Evolutionary conservation across 2,329 filamentous ascomycete species (phyloP).

Genomic region (Trichophyton equinum): DNA sequence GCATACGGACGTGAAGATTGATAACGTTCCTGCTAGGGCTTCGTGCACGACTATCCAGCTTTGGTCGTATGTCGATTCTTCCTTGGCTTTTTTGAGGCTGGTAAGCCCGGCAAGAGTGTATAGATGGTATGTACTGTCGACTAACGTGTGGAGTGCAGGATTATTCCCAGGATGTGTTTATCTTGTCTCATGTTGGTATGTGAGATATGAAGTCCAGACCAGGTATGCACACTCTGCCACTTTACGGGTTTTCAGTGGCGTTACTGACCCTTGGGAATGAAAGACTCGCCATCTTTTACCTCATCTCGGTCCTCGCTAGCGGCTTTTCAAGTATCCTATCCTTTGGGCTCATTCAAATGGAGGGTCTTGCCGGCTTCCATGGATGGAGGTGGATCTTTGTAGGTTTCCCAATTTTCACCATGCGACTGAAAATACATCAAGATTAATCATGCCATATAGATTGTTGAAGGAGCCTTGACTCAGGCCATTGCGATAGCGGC

Average conservation of each 20-base stretch:
- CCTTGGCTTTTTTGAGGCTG: conserved; percentile 35
- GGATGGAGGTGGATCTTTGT: conserved; percentile 28
- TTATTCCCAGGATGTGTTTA: conserved; percentile 37
- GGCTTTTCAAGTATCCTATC: conserved; percentile 23
- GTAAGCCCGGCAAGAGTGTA: conserved; percentile 11
- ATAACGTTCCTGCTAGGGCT: conserved; percentile 1
- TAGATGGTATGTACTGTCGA: background rate
- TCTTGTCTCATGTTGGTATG: conserved; percentile 34
- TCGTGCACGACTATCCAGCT: conserved; percentile 22
- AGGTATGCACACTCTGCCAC: conserved; percentile 42
- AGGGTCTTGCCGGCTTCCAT: conserved; percentile 19
- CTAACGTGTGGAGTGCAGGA: conserved; percentile 12
- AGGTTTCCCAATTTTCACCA: background rate
- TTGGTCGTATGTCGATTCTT: conserved; percentile 32
- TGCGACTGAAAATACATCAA: background rate
- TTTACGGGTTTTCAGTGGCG: background rate
- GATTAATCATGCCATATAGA: conserved; percentile 14
- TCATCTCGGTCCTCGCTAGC: conserved; percentile 7
- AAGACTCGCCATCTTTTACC: conserved; percentile 10
- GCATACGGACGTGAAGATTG: background rate
- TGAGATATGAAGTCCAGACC: conserved; percentile 54
- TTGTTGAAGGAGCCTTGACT: conserved; percentile 39
- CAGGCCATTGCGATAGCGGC: conserved; percentile 38
- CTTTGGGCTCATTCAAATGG: conserved; percentile 23
- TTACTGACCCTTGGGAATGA: background rate